Evolutionary conservation across 768 basidiomycete species (phyloP), one percentile per base, ranked within the genome.

Genomic region (Auricularia auricula-judae): DNA sequence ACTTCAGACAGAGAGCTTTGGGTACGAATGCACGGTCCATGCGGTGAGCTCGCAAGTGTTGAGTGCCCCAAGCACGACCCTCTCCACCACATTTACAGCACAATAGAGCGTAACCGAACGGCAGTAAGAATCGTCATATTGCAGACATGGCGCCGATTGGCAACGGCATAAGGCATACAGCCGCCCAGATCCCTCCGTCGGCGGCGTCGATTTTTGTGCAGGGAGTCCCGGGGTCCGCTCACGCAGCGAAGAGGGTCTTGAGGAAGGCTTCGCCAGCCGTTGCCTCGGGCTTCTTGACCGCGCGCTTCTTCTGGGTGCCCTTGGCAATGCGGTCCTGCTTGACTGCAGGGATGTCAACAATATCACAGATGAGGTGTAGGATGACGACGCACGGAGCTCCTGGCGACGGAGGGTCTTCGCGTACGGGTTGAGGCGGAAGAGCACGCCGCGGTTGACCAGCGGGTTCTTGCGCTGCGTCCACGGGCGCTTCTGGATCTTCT

Each of bases 381-480:
- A 56, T 34, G 21, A 29, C 3, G n/a, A 89, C 90, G 65, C 75
- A 93, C 90, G 83, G 69, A 96, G 77, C 74, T 96, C 93, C 72
- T 93, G 89, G 70, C 89, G 82, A 76, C 92, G 89, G 72, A 94
- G 77, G 56, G 89, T 89, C 85, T 96, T 96, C 72, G 95, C 96
- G 78, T 98, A 98, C 63, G 96, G 96, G 84, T 98, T 98, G 79
- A 98, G 84, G 72, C 94, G 89, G 92, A 94, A 95, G 74, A 95
- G 86, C 71, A 95, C 80, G 62, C 84, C 89, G 82, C 90, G 94
- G 87, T 97, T 97, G 79, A 85, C 76, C 72, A 97, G 84, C 63
- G 95, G 93, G 83, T 97, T 98, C 89, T 98, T 98, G 90, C 94
- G 94, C 81, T 98, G 95, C 68, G 93, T 91, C 91, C 91, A 94